Evolutionary conservation across 2,329 filamentous ascomycete genomes (phyloP).

Genomic region (Annulohypoxylon truncatum): DNA sequence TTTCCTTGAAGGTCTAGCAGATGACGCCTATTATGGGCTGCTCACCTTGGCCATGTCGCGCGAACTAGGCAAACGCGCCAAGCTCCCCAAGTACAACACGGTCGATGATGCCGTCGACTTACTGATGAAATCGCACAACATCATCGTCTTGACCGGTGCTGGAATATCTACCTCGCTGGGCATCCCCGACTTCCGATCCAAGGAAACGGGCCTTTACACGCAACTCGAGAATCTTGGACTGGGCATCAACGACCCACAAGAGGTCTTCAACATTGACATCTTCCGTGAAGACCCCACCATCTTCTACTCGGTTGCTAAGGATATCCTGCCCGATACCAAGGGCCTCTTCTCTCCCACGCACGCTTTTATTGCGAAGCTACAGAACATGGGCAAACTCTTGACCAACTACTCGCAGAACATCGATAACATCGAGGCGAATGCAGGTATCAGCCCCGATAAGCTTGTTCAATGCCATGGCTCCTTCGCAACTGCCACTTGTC

Average conservation of each 20-base stretch:
- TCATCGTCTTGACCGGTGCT: conserved; percentile 93
- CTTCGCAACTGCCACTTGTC: conserved; percentile 90
- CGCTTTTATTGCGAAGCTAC: conserved; percentile 89
- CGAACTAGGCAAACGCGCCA: conserved; percentile 83
- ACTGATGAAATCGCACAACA: conserved; percentile 79
- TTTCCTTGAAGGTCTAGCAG: conserved; percentile 78
- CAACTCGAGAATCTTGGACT: conserved; percentile 82
- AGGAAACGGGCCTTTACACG: conserved; percentile 90
- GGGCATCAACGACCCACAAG: conserved; percentile 80
- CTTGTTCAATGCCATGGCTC: conserved; percentile 97
- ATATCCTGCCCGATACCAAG: conserved; percentile 83
- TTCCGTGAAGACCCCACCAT: conserved; percentile 88
- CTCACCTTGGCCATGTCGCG: conserved; percentile 82
- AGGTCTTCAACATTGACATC: conserved; percentile 91
- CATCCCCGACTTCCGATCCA: conserved; percentile 96
- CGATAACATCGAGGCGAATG: conserved; percentile 91
- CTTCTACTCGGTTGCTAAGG: conserved; percentile 92
- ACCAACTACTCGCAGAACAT: conserved; percentile 99
- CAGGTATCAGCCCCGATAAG: conserved; percentile 83
- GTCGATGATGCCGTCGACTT: conserved; percentile 87
- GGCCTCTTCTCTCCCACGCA: conserved; percentile 87
- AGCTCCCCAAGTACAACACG: conserved; percentile 82
- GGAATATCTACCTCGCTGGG: conserved; percentile 97
- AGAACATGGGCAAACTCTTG: conserved; percentile 87
- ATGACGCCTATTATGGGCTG: conserved; percentile 79